A percentile compares a stretch with the other conserved stretches of the same genome.
Evolutionary conservation across 139 green algal species (phyloP).

Genomic region (Tetradesmus lagerheimii): DNA sequence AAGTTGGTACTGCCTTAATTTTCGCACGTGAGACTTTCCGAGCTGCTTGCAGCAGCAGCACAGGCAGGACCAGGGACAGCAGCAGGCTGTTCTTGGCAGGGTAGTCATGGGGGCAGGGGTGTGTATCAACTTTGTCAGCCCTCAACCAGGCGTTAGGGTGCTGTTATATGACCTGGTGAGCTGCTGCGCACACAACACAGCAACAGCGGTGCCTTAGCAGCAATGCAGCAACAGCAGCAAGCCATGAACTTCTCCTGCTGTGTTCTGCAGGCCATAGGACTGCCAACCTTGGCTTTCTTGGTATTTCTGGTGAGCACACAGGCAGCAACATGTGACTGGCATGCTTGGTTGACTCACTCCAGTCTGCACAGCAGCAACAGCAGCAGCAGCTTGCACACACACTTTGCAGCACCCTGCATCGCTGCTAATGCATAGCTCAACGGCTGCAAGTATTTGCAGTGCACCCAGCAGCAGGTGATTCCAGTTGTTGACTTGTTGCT

Average conservation of each 20-base stretch:
- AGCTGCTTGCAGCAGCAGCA: not conserved
- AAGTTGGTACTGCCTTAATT: too few species aligned
- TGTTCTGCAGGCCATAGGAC: constrained; percentile 22
- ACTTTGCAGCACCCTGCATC: not conserved
- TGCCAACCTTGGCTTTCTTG: constrained; percentile 44
- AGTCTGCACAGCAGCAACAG: too few species aligned
- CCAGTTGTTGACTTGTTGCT: not conserved
- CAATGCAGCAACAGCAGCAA: not conserved
- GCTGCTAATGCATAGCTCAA: not conserved
- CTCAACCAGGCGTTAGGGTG: constrained; percentile 8
- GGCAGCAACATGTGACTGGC: not conserved
- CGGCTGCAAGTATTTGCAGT: not conserved
- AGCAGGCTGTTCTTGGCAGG: not conserved
- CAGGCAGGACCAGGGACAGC: not conserved
- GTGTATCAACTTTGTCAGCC: constrained; percentile 45
- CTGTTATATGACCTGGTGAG: constrained; percentile 39
- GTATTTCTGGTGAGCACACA: constrained; percentile 37
- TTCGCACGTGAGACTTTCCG: not conserved
- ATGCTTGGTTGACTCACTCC: too few species aligned
- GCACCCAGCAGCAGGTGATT: not conserved
- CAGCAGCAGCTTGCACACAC: not conserved
- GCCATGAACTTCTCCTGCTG: not conserved
- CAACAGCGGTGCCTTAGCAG: not conserved
- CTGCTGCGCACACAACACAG: not conserved
- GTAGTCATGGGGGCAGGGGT: not conserved